A percentile compares a stretch with the other conserved stretches of the same genome.
Conservation (phyloP, 768 basidiomycete species). For the Psilocybe azurescens region DNA sequence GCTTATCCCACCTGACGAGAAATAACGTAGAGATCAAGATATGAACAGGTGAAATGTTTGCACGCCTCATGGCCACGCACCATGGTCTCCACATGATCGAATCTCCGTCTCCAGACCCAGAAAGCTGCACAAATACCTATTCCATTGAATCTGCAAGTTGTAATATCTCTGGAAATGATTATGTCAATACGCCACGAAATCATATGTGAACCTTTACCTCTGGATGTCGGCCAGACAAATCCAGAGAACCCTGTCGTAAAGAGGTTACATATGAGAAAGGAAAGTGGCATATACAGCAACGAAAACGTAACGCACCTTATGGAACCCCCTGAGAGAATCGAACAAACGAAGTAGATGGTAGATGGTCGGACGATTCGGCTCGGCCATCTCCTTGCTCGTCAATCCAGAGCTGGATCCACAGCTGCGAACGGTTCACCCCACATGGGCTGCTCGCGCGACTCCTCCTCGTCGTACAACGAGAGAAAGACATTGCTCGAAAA, state of each 20-base stretch:
- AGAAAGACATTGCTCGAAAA: conserved; percentile 22
- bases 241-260: conserved; percentile 23
- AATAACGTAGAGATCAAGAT: neutral
- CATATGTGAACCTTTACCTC: conserved; percentile 8
- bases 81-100: conserved; percentile 1
- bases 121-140: conserved; percentile 24
- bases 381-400: neutral
- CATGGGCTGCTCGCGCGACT: conserved; percentile 18
- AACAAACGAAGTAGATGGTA: conserved; percentile 26
- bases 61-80: neutral
- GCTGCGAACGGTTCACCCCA: conserved; percentile 9
- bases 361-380: conserved; percentile 19
- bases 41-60: neutral
- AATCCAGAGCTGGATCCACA: neutral
- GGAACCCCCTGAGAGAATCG: conserved; percentile 27
- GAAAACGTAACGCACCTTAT: conserved; percentile 20
- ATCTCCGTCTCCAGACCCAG: conserved; percentile 19
- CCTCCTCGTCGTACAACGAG: conserved; percentile 30
- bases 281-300: neutral
- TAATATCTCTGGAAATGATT: conserved; percentile 25
- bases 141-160: conserved; percentile 27
- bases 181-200: neutral
- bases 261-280: neutral
- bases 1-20: neutral
- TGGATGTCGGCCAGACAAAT: conserved; percentile 29